Percentiles rank a stretch among this genome's conserved stretches.
Evolutionary conservation across 1,284 basidiomycete genomes (phyloP).

Genomic region (Moesziomyces parantarcticus): DNA sequence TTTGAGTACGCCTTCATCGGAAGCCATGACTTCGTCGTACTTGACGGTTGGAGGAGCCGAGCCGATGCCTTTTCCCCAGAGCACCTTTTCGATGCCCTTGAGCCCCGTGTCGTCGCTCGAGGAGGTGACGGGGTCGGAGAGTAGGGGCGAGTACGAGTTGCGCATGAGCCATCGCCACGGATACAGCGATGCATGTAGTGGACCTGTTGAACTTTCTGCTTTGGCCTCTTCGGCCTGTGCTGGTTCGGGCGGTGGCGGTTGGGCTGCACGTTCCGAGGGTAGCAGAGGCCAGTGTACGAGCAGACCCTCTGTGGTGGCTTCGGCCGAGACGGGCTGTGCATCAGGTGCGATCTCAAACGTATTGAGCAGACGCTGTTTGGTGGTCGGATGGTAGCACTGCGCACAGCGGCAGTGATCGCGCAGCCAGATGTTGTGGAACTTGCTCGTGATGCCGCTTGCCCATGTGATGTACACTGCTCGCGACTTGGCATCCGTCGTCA

Average conservation of each 20-base stretch:
- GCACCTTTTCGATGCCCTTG: constrained; percentile 64
- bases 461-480: constrained; percentile 41
- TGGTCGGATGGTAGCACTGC: constrained; percentile 85
- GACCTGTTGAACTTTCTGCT: background rate
- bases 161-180: constrained; percentile 85
- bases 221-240: constrained; percentile 1
- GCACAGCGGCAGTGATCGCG: constrained; percentile 89
- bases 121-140: constrained; percentile 72
- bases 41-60: constrained; percentile 80
- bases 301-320: constrained; percentile 74
- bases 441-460: constrained; percentile 45
- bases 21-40: constrained; percentile 81
- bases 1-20: constrained; percentile 78
- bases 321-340: constrained; percentile 76
- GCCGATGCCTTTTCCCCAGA: constrained; percentile 84
- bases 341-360: constrained; percentile 86
- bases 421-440: constrained; percentile 76
- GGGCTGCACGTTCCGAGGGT: constrained; percentile 32
- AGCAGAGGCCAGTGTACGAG: constrained; percentile 74
- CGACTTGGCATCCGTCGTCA: constrained; percentile 22
- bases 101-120: constrained; percentile 24
- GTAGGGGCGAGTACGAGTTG: constrained; percentile 80
- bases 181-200: constrained; percentile 78
- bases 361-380: constrained; percentile 88
- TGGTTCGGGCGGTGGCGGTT: constrained; percentile 2